Evolutionary conservation across 441 rosid species (phyloP), one percentile per base, ranked within the genome.

Genomic region (Arabidopsis hybrid): DNA sequence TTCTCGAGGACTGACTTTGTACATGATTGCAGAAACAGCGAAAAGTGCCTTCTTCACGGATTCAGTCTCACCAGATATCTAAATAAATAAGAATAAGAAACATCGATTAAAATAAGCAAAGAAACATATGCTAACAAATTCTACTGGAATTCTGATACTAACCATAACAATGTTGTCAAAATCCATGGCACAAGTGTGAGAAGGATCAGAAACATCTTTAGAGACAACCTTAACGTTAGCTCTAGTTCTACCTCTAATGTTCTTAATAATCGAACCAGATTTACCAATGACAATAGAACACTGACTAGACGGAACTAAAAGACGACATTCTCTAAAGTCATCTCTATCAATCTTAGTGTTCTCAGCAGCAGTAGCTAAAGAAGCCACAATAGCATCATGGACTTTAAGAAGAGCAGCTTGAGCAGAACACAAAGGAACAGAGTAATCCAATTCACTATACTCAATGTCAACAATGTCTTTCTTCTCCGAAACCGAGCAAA

Each of bases 231-330:
- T 95, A 58, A 95, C 84, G 35, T 53, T 81, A 3, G 91, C 74
- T 81, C 89, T 85, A 0, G 91, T 90, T 84, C 88, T 91, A 79
- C 86, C 78, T 74, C 99, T 88, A 77, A 95, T 68, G 69, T 78
- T 91, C 89, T 91, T 93, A 59, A 95, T 84, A 40, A 89, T 90
- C 9, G 85, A 60, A 32, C 99, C 98, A 46, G 94, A 80, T 88
- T 93, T 95, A 16, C 98, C 99, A 67, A 95, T 93, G 65, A 95
- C 81, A 73, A 83, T 91, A 29, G 97, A 89, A n/a, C 96, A 89
- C 55, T 95, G 99, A 84, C 99, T 95, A 77, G 92, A 77, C 0
- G 99, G 99, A 4, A 91, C 97, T 65, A 95, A 94, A 79, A 93
- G 65, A 16, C 83, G 89, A 55, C 99, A 95, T 53, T 91, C 98